Conservation (phyloP, 176 grass and related monocot species). For the Rhynchospora pubera region DNA sequence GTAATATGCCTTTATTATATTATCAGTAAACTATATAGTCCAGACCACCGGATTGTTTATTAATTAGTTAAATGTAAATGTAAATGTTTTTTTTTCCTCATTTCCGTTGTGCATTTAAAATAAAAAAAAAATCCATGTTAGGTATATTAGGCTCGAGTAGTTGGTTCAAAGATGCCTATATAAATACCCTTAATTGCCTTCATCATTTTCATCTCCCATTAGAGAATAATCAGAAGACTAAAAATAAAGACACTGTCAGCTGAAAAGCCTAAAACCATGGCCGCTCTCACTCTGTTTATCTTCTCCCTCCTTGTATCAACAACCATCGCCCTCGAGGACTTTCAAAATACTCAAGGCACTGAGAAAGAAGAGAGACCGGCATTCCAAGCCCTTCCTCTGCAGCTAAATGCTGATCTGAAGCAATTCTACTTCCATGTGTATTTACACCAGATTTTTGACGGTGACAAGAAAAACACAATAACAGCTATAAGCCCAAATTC, state of each 20-base stretch:
- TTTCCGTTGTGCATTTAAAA: no score
- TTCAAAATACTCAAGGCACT: background rate
- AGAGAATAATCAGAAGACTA: background rate
- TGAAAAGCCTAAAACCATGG: background rate
- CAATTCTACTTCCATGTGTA: background rate
- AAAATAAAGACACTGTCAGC: background rate
- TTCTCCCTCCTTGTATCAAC: slow-evolving; percentile 3
- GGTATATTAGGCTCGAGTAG: no score
- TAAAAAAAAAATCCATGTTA: no score
- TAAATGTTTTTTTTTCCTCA: no score
- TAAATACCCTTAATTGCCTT: background rate
- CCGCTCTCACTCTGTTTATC: background rate
- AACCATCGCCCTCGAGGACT: background rate
- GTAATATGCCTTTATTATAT: no score
- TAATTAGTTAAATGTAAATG: no score
- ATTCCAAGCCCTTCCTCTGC: background rate
- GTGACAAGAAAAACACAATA: background rate
- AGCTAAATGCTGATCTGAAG: background rate
- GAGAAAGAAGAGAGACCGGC: background rate
- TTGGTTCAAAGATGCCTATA: background rate
- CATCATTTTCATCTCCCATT: background rate
- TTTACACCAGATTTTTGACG: background rate
- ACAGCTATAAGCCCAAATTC: background rate
- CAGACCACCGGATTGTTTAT: no score
- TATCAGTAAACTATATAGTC: no score